Evolutionary conservation across 768 basidiomycete species (phyloP).

Genomic region (Boletus bicolor): DNA sequence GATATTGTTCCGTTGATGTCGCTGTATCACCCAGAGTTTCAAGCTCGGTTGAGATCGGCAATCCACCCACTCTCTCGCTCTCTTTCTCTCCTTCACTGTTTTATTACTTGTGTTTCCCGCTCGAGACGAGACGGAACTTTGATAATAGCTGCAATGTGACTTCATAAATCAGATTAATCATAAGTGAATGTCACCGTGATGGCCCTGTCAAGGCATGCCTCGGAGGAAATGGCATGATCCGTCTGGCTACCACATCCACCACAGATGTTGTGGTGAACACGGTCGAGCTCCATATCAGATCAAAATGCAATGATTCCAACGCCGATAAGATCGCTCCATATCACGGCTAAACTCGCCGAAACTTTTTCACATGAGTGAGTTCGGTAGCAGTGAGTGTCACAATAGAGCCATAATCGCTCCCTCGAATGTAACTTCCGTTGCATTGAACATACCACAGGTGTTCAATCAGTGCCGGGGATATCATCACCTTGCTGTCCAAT

Average conservation of each 20-base stretch:
- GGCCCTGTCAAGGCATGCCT: not conserved
- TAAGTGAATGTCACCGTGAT: no score
- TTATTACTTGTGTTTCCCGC: not conserved
- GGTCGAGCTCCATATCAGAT: not conserved
- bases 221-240: not conserved
- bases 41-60: not conserved
- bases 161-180: not conserved
- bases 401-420: no score
- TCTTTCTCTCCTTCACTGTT: not conserved
- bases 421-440: no score
- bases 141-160: not conserved
- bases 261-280: not conserved
- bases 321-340: not conserved
- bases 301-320: not conserved
- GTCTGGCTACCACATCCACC: not conserved
- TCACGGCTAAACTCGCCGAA: not conserved
- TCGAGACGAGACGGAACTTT: not conserved
- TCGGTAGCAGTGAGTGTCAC: not conserved
- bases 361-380: no score
- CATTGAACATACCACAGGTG: not conserved
- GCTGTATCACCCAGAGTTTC: not conserved
- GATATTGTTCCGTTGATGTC: not conserved
- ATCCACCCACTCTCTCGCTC: no score
- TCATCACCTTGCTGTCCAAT: not conserved
- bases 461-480: not conserved